These are phyloP conservation scores for Tirmania nivea DNA, from an alignment of 495 filamentous ascomycete species.

Conservation along the genomic window DNA sequence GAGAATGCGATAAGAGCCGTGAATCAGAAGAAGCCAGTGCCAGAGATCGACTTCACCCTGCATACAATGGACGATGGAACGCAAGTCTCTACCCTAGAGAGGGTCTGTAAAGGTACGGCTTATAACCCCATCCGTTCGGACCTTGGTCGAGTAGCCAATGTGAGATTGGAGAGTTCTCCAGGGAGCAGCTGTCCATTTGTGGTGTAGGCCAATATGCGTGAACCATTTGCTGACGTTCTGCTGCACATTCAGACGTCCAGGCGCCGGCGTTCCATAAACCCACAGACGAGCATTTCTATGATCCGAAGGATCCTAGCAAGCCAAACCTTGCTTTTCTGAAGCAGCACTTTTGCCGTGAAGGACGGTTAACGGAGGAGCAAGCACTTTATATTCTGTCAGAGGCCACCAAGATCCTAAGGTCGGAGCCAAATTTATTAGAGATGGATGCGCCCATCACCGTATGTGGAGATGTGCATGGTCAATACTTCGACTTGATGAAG, in stretches of 20 bases:
- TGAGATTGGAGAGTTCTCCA: too few species aligned
- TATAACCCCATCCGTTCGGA: not conserved
- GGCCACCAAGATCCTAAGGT: conserved; percentile 60
- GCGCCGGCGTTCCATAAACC: conserved; percentile 83
- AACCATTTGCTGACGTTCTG: too few species aligned
- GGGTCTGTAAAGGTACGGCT: conserved; percentile 82
- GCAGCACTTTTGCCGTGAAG: conserved; percentile 95
- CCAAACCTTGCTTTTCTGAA: conserved; percentile 87
- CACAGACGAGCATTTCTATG: conserved; percentile 52
- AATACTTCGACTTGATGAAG: conserved; percentile 99
- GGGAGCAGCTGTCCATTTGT: too few species aligned
- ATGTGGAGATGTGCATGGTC: conserved; percentile 93
- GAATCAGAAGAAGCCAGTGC: conserved; percentile 74
- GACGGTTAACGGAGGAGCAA: conserved; percentile 88
- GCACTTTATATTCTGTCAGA: conserved; percentile 81
- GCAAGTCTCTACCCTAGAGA: conserved; percentile 82
- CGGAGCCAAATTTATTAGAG: conserved; percentile 87
- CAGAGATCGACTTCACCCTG: conserved; percentile 94
- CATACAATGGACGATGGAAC: conserved; percentile 95
- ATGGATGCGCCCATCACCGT: conserved; percentile 99
- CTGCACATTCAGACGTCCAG: conserved; percentile 34
- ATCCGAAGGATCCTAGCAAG: conserved; percentile 58
- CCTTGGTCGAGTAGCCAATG: not conserved
- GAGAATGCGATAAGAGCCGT: conserved; percentile 62
- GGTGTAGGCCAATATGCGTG: too few species aligned